A percentile compares a stretch with the other conserved stretches of the same genome.
These are phyloP conservation scores for Fragaria ananassa DNA, from an alignment of 306 rosid genomes.

Conservation along the genomic window DNA sequence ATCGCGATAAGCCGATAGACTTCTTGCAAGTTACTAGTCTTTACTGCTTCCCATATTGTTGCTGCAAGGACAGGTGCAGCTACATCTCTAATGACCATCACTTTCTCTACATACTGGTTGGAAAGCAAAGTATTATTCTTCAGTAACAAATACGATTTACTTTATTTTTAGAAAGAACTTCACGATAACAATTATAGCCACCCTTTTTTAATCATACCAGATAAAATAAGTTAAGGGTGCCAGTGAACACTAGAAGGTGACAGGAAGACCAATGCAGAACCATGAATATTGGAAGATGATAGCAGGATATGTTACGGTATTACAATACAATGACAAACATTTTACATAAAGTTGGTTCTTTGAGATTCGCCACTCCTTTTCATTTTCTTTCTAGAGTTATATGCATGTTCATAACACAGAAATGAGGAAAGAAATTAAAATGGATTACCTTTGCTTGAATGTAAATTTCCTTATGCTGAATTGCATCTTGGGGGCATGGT, in stretches of 20 bases:
- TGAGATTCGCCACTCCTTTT: neutral
- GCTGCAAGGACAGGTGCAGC: slow-evolving; percentile 39
- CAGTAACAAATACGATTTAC: neutral
- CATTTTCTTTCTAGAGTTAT: neutral
- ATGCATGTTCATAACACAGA: neutral
- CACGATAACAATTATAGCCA: slow-evolving; percentile 9
- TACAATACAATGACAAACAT: neutral
- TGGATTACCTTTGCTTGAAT: slow-evolving; percentile 82
- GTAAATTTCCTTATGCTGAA: slow-evolving; percentile 68
- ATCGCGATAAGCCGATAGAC: slow-evolving; percentile 67
- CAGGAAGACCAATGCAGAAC: neutral
- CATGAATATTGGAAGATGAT: neutral
- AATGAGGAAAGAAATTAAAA: neutral
- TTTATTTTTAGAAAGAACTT: neutral
- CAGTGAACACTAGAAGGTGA: neutral
- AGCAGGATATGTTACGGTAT: neutral
- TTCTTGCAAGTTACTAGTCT: slow-evolving; percentile 54
- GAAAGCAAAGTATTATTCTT: slow-evolving; percentile 20
- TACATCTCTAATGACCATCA: slow-evolving; percentile 50
- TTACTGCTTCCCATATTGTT: slow-evolving; percentile 76
- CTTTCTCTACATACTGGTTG: slow-evolving; percentile 75
- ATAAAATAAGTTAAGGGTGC: slow-evolving; percentile 13
- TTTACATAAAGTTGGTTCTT: neutral
- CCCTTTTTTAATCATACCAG: neutral
- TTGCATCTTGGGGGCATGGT: slow-evolving; percentile 61